phyloP scores from a whole-genome alignment of 495 filamentous ascomycete genomes.

The Tuber aestivum region DNA sequence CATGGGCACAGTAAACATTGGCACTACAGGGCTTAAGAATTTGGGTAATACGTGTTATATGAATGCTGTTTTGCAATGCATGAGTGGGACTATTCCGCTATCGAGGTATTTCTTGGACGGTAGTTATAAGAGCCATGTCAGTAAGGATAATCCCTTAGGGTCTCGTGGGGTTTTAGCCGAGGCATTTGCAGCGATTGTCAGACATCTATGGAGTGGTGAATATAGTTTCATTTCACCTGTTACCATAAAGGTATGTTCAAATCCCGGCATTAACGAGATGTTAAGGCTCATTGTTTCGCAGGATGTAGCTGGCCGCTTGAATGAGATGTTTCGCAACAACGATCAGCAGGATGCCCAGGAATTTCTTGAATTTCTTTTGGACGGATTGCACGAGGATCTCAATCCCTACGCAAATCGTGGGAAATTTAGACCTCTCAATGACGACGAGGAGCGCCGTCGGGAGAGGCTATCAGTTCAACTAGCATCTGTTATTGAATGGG shows the following conservation, averaged over 20 bases:
- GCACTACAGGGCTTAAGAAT: slow-evolving; percentile 68
- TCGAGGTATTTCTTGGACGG: slow-evolving; percentile 62
- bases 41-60: slow-evolving; percentile 82
- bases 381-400: slow-evolving; percentile 68
- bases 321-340: slow-evolving; percentile 47
- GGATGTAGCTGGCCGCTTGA: slow-evolving; percentile 41
- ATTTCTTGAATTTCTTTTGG: slow-evolving; percentile 66
- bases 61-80: slow-evolving; percentile 77
- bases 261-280: slow-evolving; percentile 21
- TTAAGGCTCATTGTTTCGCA: slow-evolving; percentile 43
- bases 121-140: slow-evolving; percentile 46
- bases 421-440: slow-evolving; percentile 56
- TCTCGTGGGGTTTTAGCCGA: slow-evolving; percentile 74
- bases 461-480: slow-evolving; percentile 57
- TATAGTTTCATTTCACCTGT: slow-evolving; percentile 52
- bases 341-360: slow-evolving; percentile 74
- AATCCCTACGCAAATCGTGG: slow-evolving; percentile 60
- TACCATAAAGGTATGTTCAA: slow-evolving; percentile 57
- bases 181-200: slow-evolving; percentile 66
- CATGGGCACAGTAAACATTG: slow-evolving; percentile 35
- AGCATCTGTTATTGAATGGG: slow-evolving; percentile 62
- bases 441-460: slow-evolving; percentile 57
- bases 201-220: slow-evolving; percentile 63
- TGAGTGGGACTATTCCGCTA: slow-evolving; percentile 69
- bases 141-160: slow-evolving; percentile 58